Evolutionary conservation across 2,329 filamentous ascomycete species (phyloP), one percentile per base, ranked within the genome.

Genomic region (Ceratocystis diversiconidia): DNA sequence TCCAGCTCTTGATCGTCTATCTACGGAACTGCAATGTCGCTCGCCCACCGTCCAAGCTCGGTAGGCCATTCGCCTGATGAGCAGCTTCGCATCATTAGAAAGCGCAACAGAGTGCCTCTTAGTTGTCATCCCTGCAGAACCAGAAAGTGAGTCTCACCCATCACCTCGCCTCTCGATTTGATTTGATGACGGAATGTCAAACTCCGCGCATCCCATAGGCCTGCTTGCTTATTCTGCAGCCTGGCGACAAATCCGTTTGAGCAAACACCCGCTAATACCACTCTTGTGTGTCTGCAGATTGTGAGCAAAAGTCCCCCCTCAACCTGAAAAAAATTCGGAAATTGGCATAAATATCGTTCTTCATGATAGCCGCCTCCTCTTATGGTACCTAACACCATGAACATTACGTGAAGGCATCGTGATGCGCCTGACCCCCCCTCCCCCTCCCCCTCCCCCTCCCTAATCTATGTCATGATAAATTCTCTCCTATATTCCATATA

Each of bases 41-140:
- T 88, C 28, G 91, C 89, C 62, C 87, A 89, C 65, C 85, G 87
- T 22, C 91, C 88, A 36, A 89, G 87, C 64, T 85, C 85, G 67
- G 84, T 87, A 69, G 81, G 79, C 28, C 87, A 88, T 69, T 95
- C 91, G 57, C 90, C 92, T 43, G 90, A 96, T 74, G 85, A 89
- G 64, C 88, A 92, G 70, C 95, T 89, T 72, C 85, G 90, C 71
- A 87, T 96, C 62, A 89, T 96, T 67, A 86, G 92, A 70, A 95
- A 95, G 78, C 85, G 92, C 74, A 96, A 97, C 73, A 82, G 92
- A 67, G 87, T 96, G 17, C 92, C 92, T 60, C 80, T 97, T 62
- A 96, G 91, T 72, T 97, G 92, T 74, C 89, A 87, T 70, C 90
- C 92, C 41, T 97, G 92, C 75, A 83, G 92, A 73, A 89, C 92